Evolutionary conservation across 129 eudicot species (phyloP).

Genomic region (Daucus carota): DNA sequence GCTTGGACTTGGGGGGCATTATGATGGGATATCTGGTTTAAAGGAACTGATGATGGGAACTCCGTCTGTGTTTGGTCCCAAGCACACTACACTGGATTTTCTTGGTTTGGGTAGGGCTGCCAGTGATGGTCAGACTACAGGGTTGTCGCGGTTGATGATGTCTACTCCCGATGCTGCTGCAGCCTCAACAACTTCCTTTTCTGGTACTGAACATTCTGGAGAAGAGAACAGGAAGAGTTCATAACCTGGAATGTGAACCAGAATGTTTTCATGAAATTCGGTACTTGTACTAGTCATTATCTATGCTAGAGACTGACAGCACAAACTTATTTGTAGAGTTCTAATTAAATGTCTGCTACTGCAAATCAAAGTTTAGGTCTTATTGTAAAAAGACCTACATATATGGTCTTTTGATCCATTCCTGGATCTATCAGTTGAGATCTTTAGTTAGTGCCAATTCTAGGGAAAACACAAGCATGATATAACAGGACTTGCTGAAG

Average conservation of each 20-base stretch:
- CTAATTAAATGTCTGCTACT: neutral
- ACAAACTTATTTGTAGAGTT: neutral
- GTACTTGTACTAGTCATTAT: neutral
- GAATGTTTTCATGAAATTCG: neutral
- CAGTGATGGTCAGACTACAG: slow-evolving; percentile 61
- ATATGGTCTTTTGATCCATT: too few relatives aligned
- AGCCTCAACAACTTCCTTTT: slow-evolving; percentile 41
- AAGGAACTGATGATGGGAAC: slow-evolving; percentile 90
- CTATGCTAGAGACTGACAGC: neutral
- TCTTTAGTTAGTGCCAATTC: too few relatives aligned
- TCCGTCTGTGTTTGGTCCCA: slow-evolving; percentile 80
- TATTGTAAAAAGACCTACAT: too few relatives aligned
- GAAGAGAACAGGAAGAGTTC: slow-evolving; percentile 50
- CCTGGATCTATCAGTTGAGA: too few relatives aligned
- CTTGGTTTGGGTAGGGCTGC: slow-evolving; percentile 97
- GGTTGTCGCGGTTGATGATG: slow-evolving; percentile 72
- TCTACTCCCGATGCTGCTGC: slow-evolving; percentile 58
- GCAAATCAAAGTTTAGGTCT: too few relatives aligned
- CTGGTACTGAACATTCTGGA: slow-evolving; percentile 48
- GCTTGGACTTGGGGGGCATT: slow-evolving; percentile 63
- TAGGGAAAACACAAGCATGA: too few relatives aligned
- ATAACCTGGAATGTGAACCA: slow-evolving; percentile 10
- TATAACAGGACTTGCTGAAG: too few relatives aligned
- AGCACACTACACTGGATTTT: slow-evolving; percentile 86
- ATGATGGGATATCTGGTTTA: slow-evolving; percentile 72